phyloP scores from a whole-genome alignment of 345 rosid species.

The Melaleuca quinquenervia region DNA sequence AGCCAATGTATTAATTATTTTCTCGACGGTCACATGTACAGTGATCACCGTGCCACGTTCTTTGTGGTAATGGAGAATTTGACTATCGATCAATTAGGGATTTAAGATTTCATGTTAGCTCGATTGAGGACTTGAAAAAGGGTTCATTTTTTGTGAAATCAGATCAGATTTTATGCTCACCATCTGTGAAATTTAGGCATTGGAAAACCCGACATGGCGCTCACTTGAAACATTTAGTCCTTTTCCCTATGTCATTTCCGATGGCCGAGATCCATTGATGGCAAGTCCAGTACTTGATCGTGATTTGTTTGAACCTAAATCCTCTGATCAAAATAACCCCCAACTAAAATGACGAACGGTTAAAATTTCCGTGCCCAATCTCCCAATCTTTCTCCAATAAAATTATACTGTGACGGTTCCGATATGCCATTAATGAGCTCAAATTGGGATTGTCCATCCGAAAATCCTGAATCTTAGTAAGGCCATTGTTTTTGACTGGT shows the following conservation, averaged over 20 bases:
- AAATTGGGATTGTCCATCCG: not conserved
- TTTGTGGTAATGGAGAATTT: not conserved
- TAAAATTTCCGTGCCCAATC: not conserved
- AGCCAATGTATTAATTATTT: not conserved
- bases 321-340: not conserved
- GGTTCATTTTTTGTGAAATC: not conserved
- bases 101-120: not conserved
- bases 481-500: not conserved
- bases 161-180: not conserved
- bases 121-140: not conserved
- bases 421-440: not conserved
- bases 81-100: not conserved
- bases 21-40: not conserved
- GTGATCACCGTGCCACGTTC: not conserved
- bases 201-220: not conserved
- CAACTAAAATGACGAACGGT: not conserved
- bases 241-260: not conserved
- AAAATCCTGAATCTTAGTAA: constrained; percentile 1
- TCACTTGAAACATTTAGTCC: not conserved
- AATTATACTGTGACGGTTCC: not conserved
- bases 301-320: not conserved
- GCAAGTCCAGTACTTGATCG: not conserved
- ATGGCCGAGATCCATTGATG: not conserved
- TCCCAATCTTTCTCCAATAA: not conserved
- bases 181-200: not conserved